Evolutionary conservation across 208 protist genomes (phyloP), one percentile per base, ranked within the genome.

Genomic region (Naegleria fowleri): DNA sequence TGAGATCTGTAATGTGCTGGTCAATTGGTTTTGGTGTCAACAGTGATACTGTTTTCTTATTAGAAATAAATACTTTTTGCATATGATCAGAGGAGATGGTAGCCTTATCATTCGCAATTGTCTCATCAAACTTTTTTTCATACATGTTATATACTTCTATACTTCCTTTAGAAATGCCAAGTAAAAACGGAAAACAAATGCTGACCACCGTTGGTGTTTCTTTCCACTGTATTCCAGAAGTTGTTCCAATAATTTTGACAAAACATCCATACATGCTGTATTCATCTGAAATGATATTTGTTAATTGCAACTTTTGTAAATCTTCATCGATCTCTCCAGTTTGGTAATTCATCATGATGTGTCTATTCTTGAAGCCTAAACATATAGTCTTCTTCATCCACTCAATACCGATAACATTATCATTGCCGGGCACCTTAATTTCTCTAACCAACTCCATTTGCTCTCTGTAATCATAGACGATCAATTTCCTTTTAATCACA

Each of bases 381-480:
- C 85, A 88, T 13, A 88, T 58, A 38, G 85, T 58, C 36, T 88
- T 88, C 22, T 88, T 88, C 85, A 88, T 88, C 39, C 39, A 88
- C 19, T 88, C 85, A 58, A 88, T 58, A 22, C 29, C 19, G 7
- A 58, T 13, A 38, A 88, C 43, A 58, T 33, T 39, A 9, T 88
- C 85, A 38, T 48, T 48, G 7, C 7, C 22, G 0, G 85, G 85
- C 25, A 58, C 9, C 33, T 58, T 88, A 5, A 88, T 88, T 58
- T 88, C 85, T 39, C 85, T 51, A 22, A 88, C 43, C 4, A 39
- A 0, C 25, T 88, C 85, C 29, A 15, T 40, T 22, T 88, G n/a
- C 9, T 51, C 39, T 88, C n/a, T 52, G 38, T 88, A 88, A 15
- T 88, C 85, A 39, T 43, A 40, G 36, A 88, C 11, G 1, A 88